Evolutionary conservation across 495 filamentous ascomycete species (phyloP), one percentile per base, ranked within the genome.

Genomic region (Aspergillus affinis): DNA sequence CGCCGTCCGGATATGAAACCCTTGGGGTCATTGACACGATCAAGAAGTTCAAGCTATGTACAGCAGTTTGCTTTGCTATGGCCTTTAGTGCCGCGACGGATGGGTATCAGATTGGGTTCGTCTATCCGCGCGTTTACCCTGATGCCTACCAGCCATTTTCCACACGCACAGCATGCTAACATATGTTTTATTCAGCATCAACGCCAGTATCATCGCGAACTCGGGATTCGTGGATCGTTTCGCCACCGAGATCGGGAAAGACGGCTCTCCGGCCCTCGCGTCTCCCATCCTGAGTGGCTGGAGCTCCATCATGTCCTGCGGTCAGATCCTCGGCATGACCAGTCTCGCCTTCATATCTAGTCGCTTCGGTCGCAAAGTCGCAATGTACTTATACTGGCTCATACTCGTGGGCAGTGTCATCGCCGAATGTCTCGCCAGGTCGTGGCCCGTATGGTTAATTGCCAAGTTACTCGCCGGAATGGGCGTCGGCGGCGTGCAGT

Each of bases 401-500:
- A 58, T 69, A 17, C 58, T 76, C 9, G 61, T 66, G 6, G 44
- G 32, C 0, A 77, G 75, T 49, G 59, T 75, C 1, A 71, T 76
- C 18, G 69, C 72, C 27, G 75, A 78, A 48, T 65, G 70, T 0
- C 73, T 78, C 36, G 71, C 74, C 2, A 73, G 65, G 4, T 51
- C 56, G 18, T 78, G 75, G 75, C 52, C 70, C 5, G 69, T 73
- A 57, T 78, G 74, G 74, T 70, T 78, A 12, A 70, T 69, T 12
- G 74, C 75, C 1, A 78, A 78, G 47, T 66, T 78, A 2, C 71
- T 78, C 30, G 73, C 74, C 9, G 75, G 75, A 4, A 71, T 74
- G 66, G 75, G 71, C 3, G 75, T 78, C 2, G 75, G 75, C 18
- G 74, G 74, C 71, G 54, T 78, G 21, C 75, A 78, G 50, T 72